These are phyloP conservation scores for Conticribra weissflogii DNA, from an alignment of 108 stramenopile species.

Conservation along the genomic window DNA sequence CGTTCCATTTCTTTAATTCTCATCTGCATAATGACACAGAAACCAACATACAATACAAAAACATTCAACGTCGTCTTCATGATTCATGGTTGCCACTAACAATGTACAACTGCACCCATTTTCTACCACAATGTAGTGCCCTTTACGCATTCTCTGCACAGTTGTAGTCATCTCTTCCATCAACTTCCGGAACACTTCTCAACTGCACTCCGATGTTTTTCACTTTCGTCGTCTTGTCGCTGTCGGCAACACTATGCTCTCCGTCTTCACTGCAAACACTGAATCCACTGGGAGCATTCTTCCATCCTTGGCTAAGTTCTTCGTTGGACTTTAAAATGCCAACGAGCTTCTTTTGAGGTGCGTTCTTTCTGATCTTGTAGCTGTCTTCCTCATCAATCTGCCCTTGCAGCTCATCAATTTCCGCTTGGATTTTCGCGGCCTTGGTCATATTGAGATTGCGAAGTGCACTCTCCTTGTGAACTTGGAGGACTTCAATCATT, in stretches of 20 bases:
- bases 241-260: not conserved
- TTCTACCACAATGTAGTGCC: no score
- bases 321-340: constrained; percentile 46
- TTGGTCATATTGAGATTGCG: constrained; percentile 20
- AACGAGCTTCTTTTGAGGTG: constrained; percentile 30
- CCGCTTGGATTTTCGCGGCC: constrained; percentile 23
- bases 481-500: constrained; percentile 46
- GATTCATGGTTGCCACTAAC: not conserved
- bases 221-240: not conserved
- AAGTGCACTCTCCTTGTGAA: constrained; percentile 44
- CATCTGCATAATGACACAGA: no score
- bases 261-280: not conserved
- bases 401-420: constrained; percentile 44
- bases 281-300: not conserved
- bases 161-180: not conserved
- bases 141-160: not conserved
- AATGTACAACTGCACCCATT: no score
- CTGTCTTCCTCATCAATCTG: constrained; percentile 44
- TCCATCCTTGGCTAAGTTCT: constrained; percentile 25
- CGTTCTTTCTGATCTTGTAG: constrained; percentile 24
- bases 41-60: no score
- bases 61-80: no score
- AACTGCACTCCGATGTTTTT: not conserved
- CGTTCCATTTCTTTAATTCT: no score
- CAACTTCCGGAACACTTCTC: not conserved